Evolutionary conservation across 257 asterid genomes (phyloP), one percentile per base, ranked within the genome.

Genomic region (Henckelia pumila): DNA sequence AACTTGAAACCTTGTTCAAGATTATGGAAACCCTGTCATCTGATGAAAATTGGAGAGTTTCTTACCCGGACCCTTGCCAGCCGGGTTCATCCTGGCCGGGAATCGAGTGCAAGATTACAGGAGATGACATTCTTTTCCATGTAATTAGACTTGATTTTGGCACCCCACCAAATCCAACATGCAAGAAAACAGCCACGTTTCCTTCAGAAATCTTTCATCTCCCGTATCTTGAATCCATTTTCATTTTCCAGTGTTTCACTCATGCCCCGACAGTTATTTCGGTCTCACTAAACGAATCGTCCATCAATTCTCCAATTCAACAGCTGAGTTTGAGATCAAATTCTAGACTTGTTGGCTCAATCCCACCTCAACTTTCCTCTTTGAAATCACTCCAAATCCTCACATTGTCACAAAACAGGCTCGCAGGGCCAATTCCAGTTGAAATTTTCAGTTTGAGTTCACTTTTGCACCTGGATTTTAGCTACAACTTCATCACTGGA

Each of bases 81-180:
- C 82, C 84, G 0, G 86, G 84, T 7, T 84, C 89, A 6, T 79
- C 89, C 56, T 88, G 96, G 95, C 71, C 65, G 3, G 97, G 97
- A 17, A 83, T 91, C 21, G 92, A 79, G 74, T 91, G 97, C 82
- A 88, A 80, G 65, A 44, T 44, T 7, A 67, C 67, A 3, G 65
- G 50, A 3, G 17, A 9, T 25, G 87, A 76, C 60, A 69, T 60
- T 64, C 79, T 60, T 20, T 44, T 40, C 69, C 96, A 86, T 58
- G 96, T 91, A 21, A 75, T 78, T 4, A 78, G 97, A 75, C 95
- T 91, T 30, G 93, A 91, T 75, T 75, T 91, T 53, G 97, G 97
- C 35, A 76, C 79, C 68, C 63, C 81, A 0, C 97, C 97, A 4
- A 85, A 91, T 55, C 96, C 97, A n/a, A 19, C 82, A 1, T 91